phyloP scores from a whole-genome alignment of 2,329 filamentous ascomycete species.

The Fusarium sp. region DNA sequence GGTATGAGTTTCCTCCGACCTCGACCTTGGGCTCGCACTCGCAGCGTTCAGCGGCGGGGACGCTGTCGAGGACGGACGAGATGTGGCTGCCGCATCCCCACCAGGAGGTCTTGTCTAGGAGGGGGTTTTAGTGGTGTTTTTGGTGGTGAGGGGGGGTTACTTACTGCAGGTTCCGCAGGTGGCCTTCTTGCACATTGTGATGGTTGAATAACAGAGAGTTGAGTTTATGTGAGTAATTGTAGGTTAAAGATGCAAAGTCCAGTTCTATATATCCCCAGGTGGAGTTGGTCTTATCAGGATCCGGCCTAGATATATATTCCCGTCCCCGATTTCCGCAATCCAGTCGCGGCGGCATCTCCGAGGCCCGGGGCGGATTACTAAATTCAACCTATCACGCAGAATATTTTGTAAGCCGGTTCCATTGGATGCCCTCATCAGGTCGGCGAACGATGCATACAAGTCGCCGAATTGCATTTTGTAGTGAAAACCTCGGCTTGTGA shows the following conservation, averaged over 20 bases:
- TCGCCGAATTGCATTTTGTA: background rate
- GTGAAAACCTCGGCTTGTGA: constrained; percentile 3
- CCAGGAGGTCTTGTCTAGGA: constrained; percentile 60
- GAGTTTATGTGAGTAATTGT: background rate
- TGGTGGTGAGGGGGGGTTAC: constrained; percentile 43
- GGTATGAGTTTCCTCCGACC: constrained; percentile 71
- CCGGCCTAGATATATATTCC: background rate
- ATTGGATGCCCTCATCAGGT: background rate
- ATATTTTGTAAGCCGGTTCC: background rate
- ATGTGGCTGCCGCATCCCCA: constrained; percentile 74
- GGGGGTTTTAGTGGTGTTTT: background rate
- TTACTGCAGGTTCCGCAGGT: constrained; percentile 72
- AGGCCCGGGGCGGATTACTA: background rate
- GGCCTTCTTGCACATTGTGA: constrained; percentile 73
- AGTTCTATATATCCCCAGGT: constrained; percentile 4
- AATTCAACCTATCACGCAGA: background rate
- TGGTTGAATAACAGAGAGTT: background rate
- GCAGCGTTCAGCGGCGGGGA: constrained; percentile 72
- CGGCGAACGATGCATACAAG: background rate
- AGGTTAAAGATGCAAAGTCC: background rate
- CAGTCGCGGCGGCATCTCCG: background rate
- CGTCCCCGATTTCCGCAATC: background rate
- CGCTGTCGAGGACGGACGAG: constrained; percentile 68
- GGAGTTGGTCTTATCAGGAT: constrained; percentile 11
- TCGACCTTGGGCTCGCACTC: constrained; percentile 73